phyloP scores from a whole-genome alignment of 805 yeast genomes.

The Wickerhamomyces xylosicus region DNA sequence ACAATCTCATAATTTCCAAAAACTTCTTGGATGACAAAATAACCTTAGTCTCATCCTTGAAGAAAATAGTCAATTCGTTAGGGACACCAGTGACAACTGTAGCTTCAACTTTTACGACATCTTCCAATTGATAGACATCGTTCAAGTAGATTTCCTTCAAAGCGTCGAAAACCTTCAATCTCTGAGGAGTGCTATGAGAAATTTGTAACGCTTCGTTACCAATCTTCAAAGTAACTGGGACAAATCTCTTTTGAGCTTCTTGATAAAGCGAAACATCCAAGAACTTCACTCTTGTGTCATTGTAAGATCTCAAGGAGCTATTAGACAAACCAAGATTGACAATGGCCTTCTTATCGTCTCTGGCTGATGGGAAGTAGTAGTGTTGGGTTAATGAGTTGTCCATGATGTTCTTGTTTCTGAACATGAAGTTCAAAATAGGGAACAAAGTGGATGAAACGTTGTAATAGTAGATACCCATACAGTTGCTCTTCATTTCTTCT shows the following conservation, averaged over 20 bases:
- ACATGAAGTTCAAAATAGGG: conserved; percentile 16
- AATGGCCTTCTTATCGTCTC: conserved; percentile 34
- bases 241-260: conserved; percentile 33
- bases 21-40: conserved; percentile 39
- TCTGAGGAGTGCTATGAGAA: conserved; percentile 30
- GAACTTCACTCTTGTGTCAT: conserved; percentile 42
- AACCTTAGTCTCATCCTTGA: conserved; percentile 24
- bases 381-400: conserved; percentile 7
- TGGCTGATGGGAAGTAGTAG: conserved; percentile 32
- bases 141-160: conserved; percentile 27
- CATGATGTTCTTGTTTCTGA: conserved; percentile 14
- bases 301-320: conserved; percentile 29
- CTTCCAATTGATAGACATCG: conserved; percentile 32
- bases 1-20: conserved; percentile 57
- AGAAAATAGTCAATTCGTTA: conserved; percentile 38
- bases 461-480: conserved; percentile 41
- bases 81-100: conserved; percentile 35
- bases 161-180: conserved; percentile 26
- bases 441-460: conserved; percentile 24
- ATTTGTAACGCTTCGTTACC: conserved; percentile 65
- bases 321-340: conserved; percentile 34
- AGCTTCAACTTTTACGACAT: conserved; percentile 29
- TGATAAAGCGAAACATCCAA: conserved; percentile 45
- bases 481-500: conserved; percentile 36
- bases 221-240: conserved; percentile 53